Evolutionary conservation across 345 rosid genomes (phyloP).

Genomic region (Salix exigua): DNA sequence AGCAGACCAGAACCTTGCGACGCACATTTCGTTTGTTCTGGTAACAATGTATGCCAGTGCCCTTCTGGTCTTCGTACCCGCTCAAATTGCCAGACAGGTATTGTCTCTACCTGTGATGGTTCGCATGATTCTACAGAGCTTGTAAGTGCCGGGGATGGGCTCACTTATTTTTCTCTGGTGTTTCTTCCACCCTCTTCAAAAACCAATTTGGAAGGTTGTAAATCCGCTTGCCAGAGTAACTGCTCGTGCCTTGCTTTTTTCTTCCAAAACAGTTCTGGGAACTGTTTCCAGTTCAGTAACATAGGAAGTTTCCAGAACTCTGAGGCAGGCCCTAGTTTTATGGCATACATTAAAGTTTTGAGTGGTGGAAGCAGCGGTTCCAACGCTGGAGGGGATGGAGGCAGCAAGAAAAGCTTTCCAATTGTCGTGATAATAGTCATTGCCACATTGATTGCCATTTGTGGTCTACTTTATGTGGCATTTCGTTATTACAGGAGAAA

Average conservation of each 20-base stretch:
- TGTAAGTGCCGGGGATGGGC: constrained; percentile 46
- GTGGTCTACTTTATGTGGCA: constrained; percentile 46
- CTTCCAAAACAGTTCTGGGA: constrained; percentile 57
- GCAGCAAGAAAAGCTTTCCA: constrained; percentile 41
- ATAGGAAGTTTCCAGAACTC: constrained; percentile 63
- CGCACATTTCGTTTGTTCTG: constrained; percentile 54
- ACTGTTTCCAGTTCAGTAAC: constrained; percentile 67
- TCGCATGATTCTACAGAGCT: constrained; percentile 41
- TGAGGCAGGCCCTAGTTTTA: constrained; percentile 29
- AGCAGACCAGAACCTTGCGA: constrained; percentile 66
- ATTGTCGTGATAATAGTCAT: constrained; percentile 48
- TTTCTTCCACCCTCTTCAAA: constrained; percentile 51
- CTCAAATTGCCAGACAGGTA: constrained; percentile 50
- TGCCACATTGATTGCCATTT: constrained; percentile 45
- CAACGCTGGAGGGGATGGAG: constrained; percentile 28
- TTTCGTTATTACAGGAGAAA: constrained; percentile 39
- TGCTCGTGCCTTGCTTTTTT: constrained; percentile 81
- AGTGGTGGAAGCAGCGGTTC: constrained; percentile 15
- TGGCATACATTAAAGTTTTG: constrained; percentile 59
- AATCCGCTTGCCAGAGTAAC: constrained; percentile 52
- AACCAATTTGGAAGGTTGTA: constrained; percentile 60
- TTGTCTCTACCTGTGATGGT: constrained; percentile 49
- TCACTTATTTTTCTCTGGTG: constrained; percentile 60
- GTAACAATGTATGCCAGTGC: constrained; percentile 53
- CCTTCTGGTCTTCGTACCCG: constrained; percentile 38